Percentiles rank a stretch among this genome's conserved stretches.
phyloP scores from a whole-genome alignment of 129 eudicot genomes.

The Ambrosia artemisiifolia region DNA sequence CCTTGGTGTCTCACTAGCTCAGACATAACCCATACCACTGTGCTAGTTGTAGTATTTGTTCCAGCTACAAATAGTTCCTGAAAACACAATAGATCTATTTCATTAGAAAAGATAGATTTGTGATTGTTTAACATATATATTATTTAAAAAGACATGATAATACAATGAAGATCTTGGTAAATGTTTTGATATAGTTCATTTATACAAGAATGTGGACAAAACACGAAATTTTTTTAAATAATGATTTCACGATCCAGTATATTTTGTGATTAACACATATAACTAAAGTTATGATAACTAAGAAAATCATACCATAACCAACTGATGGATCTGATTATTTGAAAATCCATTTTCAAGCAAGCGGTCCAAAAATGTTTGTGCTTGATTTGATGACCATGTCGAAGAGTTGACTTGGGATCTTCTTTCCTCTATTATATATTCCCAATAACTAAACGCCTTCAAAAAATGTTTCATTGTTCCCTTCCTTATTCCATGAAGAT shows the following conservation, averaged over 20 bases:
- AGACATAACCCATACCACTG: neutral
- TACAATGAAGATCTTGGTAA: neutral
- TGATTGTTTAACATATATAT: too few relatives aligned
- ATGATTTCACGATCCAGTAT: too few relatives aligned
- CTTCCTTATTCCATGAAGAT: slow-evolving; percentile 27
- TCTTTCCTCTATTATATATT: neutral
- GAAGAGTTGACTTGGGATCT: neutral
- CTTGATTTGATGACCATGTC: neutral
- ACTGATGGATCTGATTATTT: neutral
- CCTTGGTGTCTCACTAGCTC: neutral
- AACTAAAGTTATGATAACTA: neutral
- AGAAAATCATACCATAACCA: neutral
- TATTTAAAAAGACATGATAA: too few relatives aligned
- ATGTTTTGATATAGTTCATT: too few relatives aligned
- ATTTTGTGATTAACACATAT: too few relatives aligned
- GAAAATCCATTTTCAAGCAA: slow-evolving; percentile 4
- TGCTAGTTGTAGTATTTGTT: neutral
- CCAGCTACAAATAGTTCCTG: neutral
- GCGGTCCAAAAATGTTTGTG: neutral
- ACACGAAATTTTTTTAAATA: too few relatives aligned
- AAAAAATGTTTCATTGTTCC: slow-evolving; percentile 6
- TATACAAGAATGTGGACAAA: too few relatives aligned
- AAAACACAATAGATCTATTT: neutral
- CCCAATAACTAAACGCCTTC: neutral
- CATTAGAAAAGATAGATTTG: too few relatives aligned